phyloP scores from a whole-genome alignment of 371 early-diverging fungal species.

The Apophysomyces ossiformis region DNA sequence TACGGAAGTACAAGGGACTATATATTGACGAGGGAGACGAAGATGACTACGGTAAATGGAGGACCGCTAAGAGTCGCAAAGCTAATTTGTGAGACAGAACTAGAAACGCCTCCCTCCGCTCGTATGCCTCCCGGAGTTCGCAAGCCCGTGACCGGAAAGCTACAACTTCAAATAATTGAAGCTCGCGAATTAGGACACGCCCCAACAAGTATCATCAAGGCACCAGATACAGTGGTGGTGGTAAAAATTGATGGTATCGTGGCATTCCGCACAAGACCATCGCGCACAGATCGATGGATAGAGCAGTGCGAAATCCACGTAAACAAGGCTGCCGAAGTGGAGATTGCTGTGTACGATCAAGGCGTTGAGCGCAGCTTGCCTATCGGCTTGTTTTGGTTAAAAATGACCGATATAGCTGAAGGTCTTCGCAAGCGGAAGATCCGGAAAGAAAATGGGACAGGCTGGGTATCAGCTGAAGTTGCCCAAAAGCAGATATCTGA shows the following conservation, averaged over 20 bases:
- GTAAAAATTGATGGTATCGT: slow-evolving; percentile 84
- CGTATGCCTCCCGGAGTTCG: slow-evolving; percentile 69
- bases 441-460: slow-evolving; percentile 48
- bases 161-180: slow-evolving; percentile 68
- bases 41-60: slow-evolving; percentile 60
- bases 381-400: slow-evolving; percentile 84
- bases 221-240: slow-evolving; percentile 71
- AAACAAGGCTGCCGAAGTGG: slow-evolving; percentile 91
- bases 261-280: slow-evolving; percentile 66
- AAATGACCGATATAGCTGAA: slow-evolving; percentile 79
- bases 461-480: slow-evolving; percentile 37
- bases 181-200: slow-evolving; percentile 72
- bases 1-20: slow-evolving; percentile 84
- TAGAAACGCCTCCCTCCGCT: slow-evolving; percentile 44
- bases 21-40: slow-evolving; percentile 79
- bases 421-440: slow-evolving; percentile 72
- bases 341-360: slow-evolving; percentile 81
- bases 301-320: slow-evolving; percentile 85
- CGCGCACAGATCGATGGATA: slow-evolving; percentile 67
- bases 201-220: slow-evolving; percentile 61
- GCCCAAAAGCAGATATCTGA: slow-evolving; percentile 22
- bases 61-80: neutral
- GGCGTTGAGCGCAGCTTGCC: slow-evolving; percentile 64
- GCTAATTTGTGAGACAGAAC: slow-evolving; percentile 24
- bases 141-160: slow-evolving; percentile 74